Base-by-base conservation (phyloP, 768 basidiomycete genomes). In the Sarcomyxa edulis region DNA sequence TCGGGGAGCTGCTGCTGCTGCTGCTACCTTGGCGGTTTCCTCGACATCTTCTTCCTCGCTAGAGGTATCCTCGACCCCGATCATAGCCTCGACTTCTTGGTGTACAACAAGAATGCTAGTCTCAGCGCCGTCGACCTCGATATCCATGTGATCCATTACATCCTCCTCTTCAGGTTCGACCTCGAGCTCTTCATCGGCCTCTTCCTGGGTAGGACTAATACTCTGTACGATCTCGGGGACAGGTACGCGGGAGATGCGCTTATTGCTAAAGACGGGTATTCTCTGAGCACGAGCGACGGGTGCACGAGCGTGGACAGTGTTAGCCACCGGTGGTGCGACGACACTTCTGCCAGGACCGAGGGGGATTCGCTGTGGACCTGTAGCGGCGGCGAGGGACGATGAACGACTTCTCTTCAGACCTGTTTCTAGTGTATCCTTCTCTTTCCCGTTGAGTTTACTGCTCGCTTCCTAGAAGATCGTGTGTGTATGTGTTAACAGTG, bases 361-460 rank as follows among this genome's bases (percentile, higher is more conserved):
- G 42, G 85, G 82, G 16, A 85, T 65, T 37, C 85, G 84, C 56
- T 84, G 84, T 27, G 41, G 45, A 39, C 33, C 45, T 14, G 34
- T 30, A 7, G 38, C 39, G 8, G 39, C 18, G 24, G 77, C 71
- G 38, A 76, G 63, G 30, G 78, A 71, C 26, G 71, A 72, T 7
- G 86, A 84, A 23, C 83, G 74, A 24, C 75, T 78, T 31, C 84
- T 77, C 48, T 77, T 73, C 43, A 79, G 69, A 35, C 73, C 73
- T 24, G 67, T 65, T 43, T 83, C 83, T 4, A 30, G 8, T n/a
- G 10, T 25, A 47, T 83, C 78, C 59, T 87, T 89, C 50, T 72
- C 76, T 61, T 81, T 84, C 48, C 72, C 78, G 29, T 59, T 46
- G 34, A 49, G 52, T 55, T 78, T 80, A 57, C 53, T 55, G 44